A percentile compares a stretch with the other conserved stretches of the same genome.
These are phyloP conservation scores for Discostella pseudostelligera DNA, from an alignment of 108 stramenopile genomes.

Conservation along the genomic window DNA sequence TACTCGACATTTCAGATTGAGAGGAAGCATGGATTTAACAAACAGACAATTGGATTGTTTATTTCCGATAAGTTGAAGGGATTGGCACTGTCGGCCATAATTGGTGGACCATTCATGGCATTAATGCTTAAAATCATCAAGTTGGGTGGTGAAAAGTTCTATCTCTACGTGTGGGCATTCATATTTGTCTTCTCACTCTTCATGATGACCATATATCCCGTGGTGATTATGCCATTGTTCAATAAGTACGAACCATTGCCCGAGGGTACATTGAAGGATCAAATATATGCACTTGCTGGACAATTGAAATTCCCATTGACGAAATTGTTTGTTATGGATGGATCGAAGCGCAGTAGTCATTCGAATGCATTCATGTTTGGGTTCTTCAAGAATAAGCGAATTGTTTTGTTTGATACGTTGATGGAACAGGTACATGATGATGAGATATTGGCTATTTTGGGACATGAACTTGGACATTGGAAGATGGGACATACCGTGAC, in stretches of 20 bases:
- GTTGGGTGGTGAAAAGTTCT: conserved; percentile 82
- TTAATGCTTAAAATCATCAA: conserved; percentile 86
- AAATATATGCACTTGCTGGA: conserved; percentile 90
- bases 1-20: conserved; percentile 94
- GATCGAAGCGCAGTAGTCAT: conserved; percentile 94
- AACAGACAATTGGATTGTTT: conserved; percentile 87
- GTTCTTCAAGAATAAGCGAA: conserved; percentile 96
- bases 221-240: conserved; percentile 96
- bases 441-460: conserved; percentile 95
- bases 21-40: conserved; percentile 98
- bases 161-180: conserved; percentile 94
- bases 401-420: conserved; percentile 98
- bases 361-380: conserved; percentile 99
- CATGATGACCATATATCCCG: conserved; percentile 94
- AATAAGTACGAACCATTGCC: conserved; percentile 96
- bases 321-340: conserved; percentile 97
- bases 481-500: conserved; percentile 94
- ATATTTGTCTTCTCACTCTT: conserved; percentile 84
- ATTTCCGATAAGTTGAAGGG: conserved; percentile 91
- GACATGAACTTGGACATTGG: conserved; percentile 96
- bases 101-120: conserved; percentile 90
- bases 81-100: conserved; percentile 67
- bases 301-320: conserved; percentile 93
- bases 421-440: conserved; percentile 79
- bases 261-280: conserved; percentile 82